A percentile compares a stretch with the other conserved stretches of the same genome.
These are phyloP conservation scores for Colletotrichum sp. DNA, from an alignment of 2,329 filamentous ascomycete genomes.

Conservation along the genomic window DNA sequence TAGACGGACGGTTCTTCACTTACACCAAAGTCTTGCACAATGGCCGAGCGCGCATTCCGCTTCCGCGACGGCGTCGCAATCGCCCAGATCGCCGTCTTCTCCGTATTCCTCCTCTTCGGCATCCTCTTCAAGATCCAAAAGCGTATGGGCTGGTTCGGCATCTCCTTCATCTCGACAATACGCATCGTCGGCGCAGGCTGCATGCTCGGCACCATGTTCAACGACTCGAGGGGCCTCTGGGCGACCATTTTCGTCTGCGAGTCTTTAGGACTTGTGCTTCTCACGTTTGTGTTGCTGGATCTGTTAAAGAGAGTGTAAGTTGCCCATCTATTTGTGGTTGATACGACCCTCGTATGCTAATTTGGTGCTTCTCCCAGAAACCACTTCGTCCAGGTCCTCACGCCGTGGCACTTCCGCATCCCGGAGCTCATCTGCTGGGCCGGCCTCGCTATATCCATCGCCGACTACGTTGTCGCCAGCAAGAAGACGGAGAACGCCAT, in stretches of 20 bases:
- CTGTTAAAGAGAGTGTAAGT: constrained; percentile 21
- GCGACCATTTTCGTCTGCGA: constrained; percentile 25
- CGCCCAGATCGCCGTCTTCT: background rate
- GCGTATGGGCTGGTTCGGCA: constrained; percentile 10
- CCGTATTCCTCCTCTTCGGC: background rate
- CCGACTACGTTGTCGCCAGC: constrained; percentile 20
- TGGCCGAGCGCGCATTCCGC: background rate
- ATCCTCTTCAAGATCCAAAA: background rate
- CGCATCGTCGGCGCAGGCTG: constrained; percentile 25
- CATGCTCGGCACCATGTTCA: constrained; percentile 22
- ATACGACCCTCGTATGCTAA: too few relatives aligned
- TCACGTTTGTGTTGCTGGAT: constrained; percentile 16
- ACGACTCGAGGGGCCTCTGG: constrained; percentile 19
- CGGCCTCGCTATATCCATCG: constrained; percentile 23
- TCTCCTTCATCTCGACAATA: constrained; percentile 22
- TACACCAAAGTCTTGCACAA: background rate
- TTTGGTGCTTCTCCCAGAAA: background rate
- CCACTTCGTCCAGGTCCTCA: background rate
- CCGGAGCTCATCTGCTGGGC: constrained; percentile 25
- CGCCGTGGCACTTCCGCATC: constrained; percentile 17
- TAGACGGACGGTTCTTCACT: background rate
- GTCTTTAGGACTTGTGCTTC: constrained; percentile 21
- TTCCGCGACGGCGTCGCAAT: constrained; percentile 17
- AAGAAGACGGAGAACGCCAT: constrained; percentile 13
- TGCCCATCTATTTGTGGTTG: background rate